These are phyloP conservation scores for Suillus variegatus DNA, from an alignment of 768 basidiomycete species.

Conservation along the genomic window DNA sequence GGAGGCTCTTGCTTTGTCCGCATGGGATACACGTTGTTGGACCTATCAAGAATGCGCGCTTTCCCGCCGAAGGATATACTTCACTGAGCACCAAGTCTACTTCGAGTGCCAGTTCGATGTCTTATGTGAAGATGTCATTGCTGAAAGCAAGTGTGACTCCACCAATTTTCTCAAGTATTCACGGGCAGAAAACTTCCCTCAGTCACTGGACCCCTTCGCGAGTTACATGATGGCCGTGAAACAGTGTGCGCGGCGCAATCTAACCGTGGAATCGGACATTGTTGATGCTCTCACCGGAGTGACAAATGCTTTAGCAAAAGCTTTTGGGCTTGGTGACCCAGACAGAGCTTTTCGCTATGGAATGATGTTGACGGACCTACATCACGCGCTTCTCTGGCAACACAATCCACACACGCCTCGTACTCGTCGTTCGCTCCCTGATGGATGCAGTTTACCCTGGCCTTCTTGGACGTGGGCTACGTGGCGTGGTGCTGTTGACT, in stretches of 20 bases:
- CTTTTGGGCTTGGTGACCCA: neutral
- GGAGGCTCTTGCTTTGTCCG: conserved; percentile 12
- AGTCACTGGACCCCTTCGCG: neutral
- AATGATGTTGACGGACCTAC: conserved; percentile 11
- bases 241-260: neutral
- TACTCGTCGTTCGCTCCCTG: conserved; percentile 12
- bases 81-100: conserved; percentile 24
- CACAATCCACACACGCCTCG: conserved; percentile 17
- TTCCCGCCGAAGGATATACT: conserved; percentile 23
- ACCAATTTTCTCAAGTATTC: neutral
- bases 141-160: conserved; percentile 15
- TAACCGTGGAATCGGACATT: neutral
- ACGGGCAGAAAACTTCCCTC: conserved; percentile 1
- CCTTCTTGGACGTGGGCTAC: conserved; percentile 30
- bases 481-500: conserved; percentile 21
- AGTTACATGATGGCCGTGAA: neutral
- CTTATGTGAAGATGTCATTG: conserved; percentile 25
- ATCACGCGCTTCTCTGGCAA: conserved; percentile 23
- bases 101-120: conserved; percentile 22
- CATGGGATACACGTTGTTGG: conserved; percentile 25
- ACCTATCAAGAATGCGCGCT: conserved; percentile 23
- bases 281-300: neutral
- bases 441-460: conserved; percentile 7
- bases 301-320: neutral
- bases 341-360: neutral